Percentiles rank a stretch among this genome's conserved stretches.
Evolutionary conservation across 2,329 filamentous ascomycete species (phyloP).

Genomic region (Ophiostoma sp.): DNA sequence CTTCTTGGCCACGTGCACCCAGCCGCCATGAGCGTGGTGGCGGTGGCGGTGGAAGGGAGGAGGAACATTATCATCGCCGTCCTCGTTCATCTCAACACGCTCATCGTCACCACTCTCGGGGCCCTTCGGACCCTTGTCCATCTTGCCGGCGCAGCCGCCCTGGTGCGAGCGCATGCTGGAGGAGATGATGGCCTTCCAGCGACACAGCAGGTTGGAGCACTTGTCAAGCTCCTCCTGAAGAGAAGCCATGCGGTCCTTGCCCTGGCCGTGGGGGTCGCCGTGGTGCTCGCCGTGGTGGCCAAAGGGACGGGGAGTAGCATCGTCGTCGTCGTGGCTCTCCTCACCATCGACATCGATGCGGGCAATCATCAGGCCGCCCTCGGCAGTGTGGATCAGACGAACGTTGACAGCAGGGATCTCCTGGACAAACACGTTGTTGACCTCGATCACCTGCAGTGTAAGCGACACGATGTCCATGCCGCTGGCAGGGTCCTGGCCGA

Average conservation of each 20-base stretch:
- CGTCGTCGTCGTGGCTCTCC: background rate
- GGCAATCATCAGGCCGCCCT: constrained; percentile 52
- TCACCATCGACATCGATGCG: constrained; percentile 39
- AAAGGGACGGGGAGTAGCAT: background rate
- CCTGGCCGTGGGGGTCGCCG: background rate
- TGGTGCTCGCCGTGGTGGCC: background rate
- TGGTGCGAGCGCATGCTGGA: constrained; percentile 38
- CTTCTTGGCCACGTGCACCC: constrained; percentile 48
- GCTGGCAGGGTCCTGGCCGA: constrained; percentile 47
- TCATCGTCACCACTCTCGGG: constrained; percentile 27
- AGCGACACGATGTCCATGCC: constrained; percentile 49
- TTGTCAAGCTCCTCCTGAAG: constrained; percentile 31
- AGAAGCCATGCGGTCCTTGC: constrained; percentile 18
- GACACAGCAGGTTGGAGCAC: constrained; percentile 49
- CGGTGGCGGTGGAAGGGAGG: constrained; percentile 25
- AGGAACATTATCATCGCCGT: constrained; percentile 13
- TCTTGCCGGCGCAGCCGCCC: constrained; percentile 38
- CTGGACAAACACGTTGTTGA: constrained; percentile 52
- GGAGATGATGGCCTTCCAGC: constrained; percentile 48
- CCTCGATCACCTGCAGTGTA: constrained; percentile 55
- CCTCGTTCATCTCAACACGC: constrained; percentile 15
- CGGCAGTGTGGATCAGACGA: constrained; percentile 55
- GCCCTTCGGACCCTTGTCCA: constrained; percentile 23
- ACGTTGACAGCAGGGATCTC: constrained; percentile 53
- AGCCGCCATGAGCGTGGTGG: constrained; percentile 28